These are phyloP conservation scores for Blastobotrys apis DNA, from an alignment of 1,139 yeast genomes.

Conservation along the genomic window DNA sequence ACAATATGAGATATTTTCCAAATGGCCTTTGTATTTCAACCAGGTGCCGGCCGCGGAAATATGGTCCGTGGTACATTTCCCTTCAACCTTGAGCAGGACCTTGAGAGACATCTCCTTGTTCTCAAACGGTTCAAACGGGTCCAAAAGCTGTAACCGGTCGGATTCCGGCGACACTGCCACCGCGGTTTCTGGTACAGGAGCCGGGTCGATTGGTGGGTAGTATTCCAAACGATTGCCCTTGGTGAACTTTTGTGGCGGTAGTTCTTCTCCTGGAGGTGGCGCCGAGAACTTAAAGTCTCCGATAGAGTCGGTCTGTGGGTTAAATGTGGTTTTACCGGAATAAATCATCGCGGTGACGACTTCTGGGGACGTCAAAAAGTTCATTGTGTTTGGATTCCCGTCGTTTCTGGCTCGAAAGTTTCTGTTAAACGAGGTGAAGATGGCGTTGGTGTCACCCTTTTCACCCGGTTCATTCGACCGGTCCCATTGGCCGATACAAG, in stretches of 20 bases:
- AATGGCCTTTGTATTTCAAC: slow-evolving; percentile 97
- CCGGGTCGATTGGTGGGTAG: slow-evolving; percentile 63
- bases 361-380: slow-evolving; percentile 94
- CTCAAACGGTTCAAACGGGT: slow-evolving; percentile 83
- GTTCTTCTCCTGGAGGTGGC: slow-evolving; percentile 76
- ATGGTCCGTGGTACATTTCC: slow-evolving; percentile 98
- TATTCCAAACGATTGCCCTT: slow-evolving; percentile 69
- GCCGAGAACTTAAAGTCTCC: slow-evolving; percentile 68
- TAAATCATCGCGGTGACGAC: slow-evolving; percentile 95
- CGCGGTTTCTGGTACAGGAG: slow-evolving; percentile 67
- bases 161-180: slow-evolving; percentile 76
- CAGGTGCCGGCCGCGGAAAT: slow-evolving; percentile 99
- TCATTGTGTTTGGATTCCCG: slow-evolving; percentile 95
- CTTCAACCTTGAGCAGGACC: slow-evolving; percentile 85
- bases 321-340: slow-evolving; percentile 83
- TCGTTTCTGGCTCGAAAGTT: slow-evolving; percentile 96
- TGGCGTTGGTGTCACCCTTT: slow-evolving; percentile 72
- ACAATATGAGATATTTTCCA: slow-evolving; percentile 91
- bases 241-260: slow-evolving; percentile 62
- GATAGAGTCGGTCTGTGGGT: slow-evolving; percentile 79
- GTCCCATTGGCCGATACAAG: slow-evolving; percentile 99
- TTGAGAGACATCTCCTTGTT: slow-evolving; percentile 75
- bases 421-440: slow-evolving; percentile 93
- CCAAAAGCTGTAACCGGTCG: slow-evolving; percentile 75
- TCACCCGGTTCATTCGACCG: slow-evolving; percentile 49